A percentile compares a stretch with the other conserved stretches of the same genome.
These are phyloP conservation scores for Cylindrodendrum hubeiense DNA, from an alignment of 2,329 filamentous ascomycete species.

Conservation along the genomic window DNA sequence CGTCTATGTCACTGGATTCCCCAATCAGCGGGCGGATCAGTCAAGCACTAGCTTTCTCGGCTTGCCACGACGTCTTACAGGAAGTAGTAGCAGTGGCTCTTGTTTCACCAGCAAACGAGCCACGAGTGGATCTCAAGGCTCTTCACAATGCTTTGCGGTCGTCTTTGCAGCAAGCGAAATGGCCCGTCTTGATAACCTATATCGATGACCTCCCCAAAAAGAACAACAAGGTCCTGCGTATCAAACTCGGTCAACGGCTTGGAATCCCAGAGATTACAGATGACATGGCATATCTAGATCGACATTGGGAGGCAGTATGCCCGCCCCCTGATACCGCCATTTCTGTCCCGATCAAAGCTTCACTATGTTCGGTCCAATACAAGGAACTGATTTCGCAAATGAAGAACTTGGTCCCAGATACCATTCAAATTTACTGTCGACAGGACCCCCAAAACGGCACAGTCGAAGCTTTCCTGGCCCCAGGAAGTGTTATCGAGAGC, in stretches of 20 bases:
- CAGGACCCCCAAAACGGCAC: conserved; percentile 10
- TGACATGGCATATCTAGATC: conserved; percentile 54
- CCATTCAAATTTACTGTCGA: conserved; percentile 34
- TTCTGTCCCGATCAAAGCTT: conserved; percentile 53
- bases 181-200: conserved; percentile 64
- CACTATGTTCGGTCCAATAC: conserved; percentile 49
- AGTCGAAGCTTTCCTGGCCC: conserved; percentile 41
- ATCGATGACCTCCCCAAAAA: conserved; percentile 67
- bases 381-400: conserved; percentile 42
- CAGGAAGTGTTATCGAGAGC: conserved; percentile 15
- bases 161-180: conserved; percentile 65
- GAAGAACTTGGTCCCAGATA: conserved; percentile 26
- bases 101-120: conserved; percentile 58
- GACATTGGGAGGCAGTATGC: conserved; percentile 64
- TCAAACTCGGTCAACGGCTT: conserved; percentile 63
- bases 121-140: conserved; percentile 60
- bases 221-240: conserved; percentile 70
- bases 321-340: conserved; percentile 62
- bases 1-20: conserved; percentile 55
- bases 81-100: conserved; percentile 67
- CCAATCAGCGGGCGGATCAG: conserved; percentile 60
- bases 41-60: conserved; percentile 66
- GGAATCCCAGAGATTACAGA: conserved; percentile 59
- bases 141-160: conserved; percentile 61
- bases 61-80: conserved; percentile 64